These are phyloP conservation scores for Gypsophila paniculata DNA, from an alignment of 179 eudicot genomes.

Conservation along the genomic window DNA sequence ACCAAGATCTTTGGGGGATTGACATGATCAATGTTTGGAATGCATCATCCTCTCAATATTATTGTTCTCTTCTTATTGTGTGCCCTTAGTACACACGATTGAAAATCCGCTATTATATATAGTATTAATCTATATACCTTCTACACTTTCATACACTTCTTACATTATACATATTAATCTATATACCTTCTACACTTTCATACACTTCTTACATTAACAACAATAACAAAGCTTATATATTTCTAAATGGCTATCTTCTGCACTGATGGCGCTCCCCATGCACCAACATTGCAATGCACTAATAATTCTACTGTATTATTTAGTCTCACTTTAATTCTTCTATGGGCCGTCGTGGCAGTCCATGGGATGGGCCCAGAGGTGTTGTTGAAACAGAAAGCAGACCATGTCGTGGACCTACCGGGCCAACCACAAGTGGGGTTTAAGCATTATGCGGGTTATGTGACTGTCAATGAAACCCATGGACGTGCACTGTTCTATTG, in stretches of 20 bases:
- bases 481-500: slow-evolving; percentile 89
- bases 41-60: too few species aligned
- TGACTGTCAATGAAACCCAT: slow-evolving; percentile 66
- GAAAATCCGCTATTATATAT: too few species aligned
- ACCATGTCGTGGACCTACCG: slow-evolving; percentile 50
- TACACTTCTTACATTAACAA: background rate
- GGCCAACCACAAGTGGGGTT: slow-evolving; percentile 70
- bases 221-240: background rate
- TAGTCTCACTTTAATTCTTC: background rate
- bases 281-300: background rate
- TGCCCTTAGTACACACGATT: too few species aligned
- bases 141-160: background rate
- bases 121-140: too few species aligned
- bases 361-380: slow-evolving; percentile 22
- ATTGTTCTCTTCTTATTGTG: too few species aligned
- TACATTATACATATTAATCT: background rate
- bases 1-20: too few species aligned
- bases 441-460: slow-evolving; percentile 73
- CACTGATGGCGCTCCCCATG: background rate
- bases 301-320: background rate
- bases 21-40: too few species aligned
- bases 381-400: slow-evolving; percentile 44
- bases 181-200: background rate
- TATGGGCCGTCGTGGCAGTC: background rate
- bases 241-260: slow-evolving; percentile 16